These are phyloP conservation scores for Pythium guiyangense DNA, from an alignment of 352 stramenopile species.

Conservation along the genomic window DNA sequence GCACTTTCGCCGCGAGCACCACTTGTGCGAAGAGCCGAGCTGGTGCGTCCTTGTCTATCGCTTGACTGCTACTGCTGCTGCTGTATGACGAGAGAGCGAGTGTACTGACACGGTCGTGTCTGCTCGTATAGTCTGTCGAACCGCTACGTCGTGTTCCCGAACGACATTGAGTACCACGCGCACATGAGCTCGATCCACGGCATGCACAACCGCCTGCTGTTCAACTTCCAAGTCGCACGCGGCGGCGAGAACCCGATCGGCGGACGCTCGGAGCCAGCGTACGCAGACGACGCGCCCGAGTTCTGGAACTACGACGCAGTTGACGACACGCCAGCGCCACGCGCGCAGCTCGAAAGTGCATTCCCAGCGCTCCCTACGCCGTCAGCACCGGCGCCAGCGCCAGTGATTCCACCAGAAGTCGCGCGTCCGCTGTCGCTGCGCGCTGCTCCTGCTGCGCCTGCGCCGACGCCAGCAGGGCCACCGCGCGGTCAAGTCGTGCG, in stretches of 20 bases:
- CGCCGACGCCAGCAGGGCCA: slow-evolving; percentile 23
- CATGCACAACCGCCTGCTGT: slow-evolving; percentile 59
- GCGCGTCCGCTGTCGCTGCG: slow-evolving; percentile 21
- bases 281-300: slow-evolving; percentile 42
- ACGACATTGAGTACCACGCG: slow-evolving; percentile 83
- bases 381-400: slow-evolving; percentile 27
- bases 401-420: slow-evolving; percentile 40
- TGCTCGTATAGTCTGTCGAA: slow-evolving; percentile 48
- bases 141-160: slow-evolving; percentile 83
- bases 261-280: slow-evolving; percentile 16
- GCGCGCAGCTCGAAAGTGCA: slow-evolving; percentile 37
- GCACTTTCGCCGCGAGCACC: slow-evolving; percentile 81
- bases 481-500: slow-evolving; percentile 49
- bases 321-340: slow-evolving; percentile 21
- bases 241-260: slow-evolving; percentile 51
- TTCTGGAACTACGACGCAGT: slow-evolving; percentile 52
- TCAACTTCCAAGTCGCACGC: slow-evolving; percentile 72
- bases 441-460: slow-evolving; percentile 11
- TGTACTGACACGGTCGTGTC: background rate
- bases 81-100: slow-evolving; percentile 1
- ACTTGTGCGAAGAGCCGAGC: slow-evolving; percentile 77
- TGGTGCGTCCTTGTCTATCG: slow-evolving; percentile 37
- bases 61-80: slow-evolving; percentile 1
- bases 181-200: slow-evolving; percentile 82
- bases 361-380: slow-evolving; percentile 61